Evolutionary conservation across 306 rosid genomes (phyloP), one percentile per base, ranked within the genome.

Genomic region (Quercus cerris): DNA sequence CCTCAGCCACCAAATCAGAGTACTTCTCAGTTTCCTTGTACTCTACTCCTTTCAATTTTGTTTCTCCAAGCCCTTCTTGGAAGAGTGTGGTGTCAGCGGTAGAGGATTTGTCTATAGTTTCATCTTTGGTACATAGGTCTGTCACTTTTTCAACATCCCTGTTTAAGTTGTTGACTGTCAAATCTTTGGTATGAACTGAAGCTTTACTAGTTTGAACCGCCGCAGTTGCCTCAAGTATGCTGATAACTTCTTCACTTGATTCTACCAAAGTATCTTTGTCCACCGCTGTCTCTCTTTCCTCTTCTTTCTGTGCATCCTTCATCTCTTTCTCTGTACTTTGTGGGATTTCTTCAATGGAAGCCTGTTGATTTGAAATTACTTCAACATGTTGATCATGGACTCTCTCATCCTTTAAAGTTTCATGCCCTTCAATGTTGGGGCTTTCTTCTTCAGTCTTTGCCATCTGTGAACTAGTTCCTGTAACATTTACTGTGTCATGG

Each of bases 331-430:
- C 81, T 14, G 58, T 51, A 68, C 77, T 54, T 27, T 61, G 62
- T 30, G 70, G 58, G 74, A 33, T 70, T 59, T 77, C 85, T 66
- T 80, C 55, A 54, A 2, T 41, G 27, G 83, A 79, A 22, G 27
- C 80, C 70, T 72, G 77, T 78, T 74, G 81, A 56, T 84, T 56
- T 35, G 81, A 54, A 74, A 55, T 70, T 19, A 62, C 78, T 79
- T 79, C 75, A 23, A 73, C 76, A 38, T 84, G 71, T 44, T 80
- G 81, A 56, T 82, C 82, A 70, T 30, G 41, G 41, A 13, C 19
- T 56, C 73, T 54, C 49, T 77, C 69, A 41, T 80, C 75, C 4
- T n/a, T 76, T 17, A 75, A 31, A 55, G 66, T 49, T 31, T 82
- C 75, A 71, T 56, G 76, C 64, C 25, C 61, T 61, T 71, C 81